Evolutionary conservation across 257 asterid species (phyloP).

Genomic region (Cinchona pubescens): DNA sequence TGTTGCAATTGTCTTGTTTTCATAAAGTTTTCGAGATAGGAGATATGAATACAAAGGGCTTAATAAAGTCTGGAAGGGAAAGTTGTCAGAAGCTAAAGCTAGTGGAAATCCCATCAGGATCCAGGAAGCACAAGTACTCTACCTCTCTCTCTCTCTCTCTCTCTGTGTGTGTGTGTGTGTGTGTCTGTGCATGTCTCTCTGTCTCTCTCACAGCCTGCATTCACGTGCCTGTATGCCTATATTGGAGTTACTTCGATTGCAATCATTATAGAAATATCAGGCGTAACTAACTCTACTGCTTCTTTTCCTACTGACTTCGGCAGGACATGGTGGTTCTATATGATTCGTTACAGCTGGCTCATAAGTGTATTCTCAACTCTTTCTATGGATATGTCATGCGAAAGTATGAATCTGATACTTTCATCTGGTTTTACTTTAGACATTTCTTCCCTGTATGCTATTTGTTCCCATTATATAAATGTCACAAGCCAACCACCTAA

Average conservation of each 20-base stretch:
- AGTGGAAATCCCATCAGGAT: conserved; percentile 86
- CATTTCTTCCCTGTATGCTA: background rate
- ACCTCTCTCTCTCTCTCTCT: conserved; percentile 6
- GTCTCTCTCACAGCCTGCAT: background rate
- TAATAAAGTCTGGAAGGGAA: conserved; percentile 97
- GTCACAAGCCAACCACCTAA: conserved; percentile 15
- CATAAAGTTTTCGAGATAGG: conserved; percentile 90
- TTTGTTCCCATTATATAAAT: conserved; percentile 16
- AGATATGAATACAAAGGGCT: conserved; percentile 96
- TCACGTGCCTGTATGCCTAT: background rate
- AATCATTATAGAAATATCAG: background rate
- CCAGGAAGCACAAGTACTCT: conserved; percentile 92
- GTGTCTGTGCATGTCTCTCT: too few species aligned
- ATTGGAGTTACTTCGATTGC: background rate
- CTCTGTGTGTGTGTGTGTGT: too few species aligned
- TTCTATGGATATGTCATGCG: conserved; percentile 99
- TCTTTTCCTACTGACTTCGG: conserved; percentile 26
- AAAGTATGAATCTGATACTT: conserved; percentile 51
- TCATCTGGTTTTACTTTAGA: conserved; percentile 19
- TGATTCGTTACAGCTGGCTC: conserved; percentile 97
- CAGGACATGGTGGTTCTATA: conserved; percentile 95
- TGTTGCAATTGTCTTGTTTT: conserved; percentile 18
- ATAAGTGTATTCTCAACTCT: conserved; percentile 96
- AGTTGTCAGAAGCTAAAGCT: conserved; percentile 86
- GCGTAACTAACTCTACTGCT: background rate